Evolutionary conservation across 345 rosid species (phyloP).

Genomic region (Jatropha curcas): DNA sequence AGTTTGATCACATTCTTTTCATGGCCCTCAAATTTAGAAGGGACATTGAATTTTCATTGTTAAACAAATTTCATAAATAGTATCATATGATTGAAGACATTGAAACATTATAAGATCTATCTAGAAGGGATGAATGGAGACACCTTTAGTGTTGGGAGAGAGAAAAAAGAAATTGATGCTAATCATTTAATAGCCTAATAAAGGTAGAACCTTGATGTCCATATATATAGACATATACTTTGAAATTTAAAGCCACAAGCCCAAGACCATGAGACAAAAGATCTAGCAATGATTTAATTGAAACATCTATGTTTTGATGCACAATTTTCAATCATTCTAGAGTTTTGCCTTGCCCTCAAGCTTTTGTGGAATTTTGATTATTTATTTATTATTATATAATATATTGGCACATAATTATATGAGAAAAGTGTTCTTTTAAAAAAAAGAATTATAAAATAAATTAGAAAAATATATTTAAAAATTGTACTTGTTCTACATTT

Average conservation of each 20-base stretch:
- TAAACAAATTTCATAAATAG: background rate
- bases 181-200: background rate
- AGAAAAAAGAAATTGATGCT: background rate
- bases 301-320: background rate
- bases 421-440: no score
- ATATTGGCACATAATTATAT: no score
- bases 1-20: background rate
- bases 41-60: background rate
- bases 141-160: background rate
- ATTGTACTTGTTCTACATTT: no score
- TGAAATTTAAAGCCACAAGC: background rate
- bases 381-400: no score
- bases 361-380: background rate
- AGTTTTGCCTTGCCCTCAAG: background rate
- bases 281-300: background rate
- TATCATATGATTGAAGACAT: background rate
- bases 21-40: background rate
- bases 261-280: background rate
- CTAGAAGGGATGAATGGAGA: constrained; percentile 2
- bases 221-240: background rate
- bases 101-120: background rate
- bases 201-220: background rate
- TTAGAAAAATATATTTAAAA: no score
- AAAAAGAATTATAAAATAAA: no score
- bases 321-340: background rate